Evolutionary conservation across 768 basidiomycete species (phyloP).

Genomic region (Amanita subjunquillea): DNA sequence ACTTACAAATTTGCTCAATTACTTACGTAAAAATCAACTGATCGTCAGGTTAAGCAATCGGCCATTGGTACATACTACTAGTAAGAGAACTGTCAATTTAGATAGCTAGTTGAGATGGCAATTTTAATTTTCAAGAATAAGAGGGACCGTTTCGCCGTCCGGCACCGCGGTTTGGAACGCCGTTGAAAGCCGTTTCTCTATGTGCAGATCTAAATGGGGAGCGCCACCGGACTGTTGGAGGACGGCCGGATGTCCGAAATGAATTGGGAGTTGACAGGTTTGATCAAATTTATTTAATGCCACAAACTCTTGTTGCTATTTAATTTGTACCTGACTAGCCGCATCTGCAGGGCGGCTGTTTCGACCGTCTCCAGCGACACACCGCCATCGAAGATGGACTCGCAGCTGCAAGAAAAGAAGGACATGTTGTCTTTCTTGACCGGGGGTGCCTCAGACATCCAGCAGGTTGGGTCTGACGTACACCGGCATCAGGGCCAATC

Average conservation of each 20-base stretch:
- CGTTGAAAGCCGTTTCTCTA: neutral
- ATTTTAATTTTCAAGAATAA: too few relatives aligned
- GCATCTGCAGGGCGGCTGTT: neutral
- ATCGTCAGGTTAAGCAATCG: neutral
- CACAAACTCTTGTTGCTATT: neutral
- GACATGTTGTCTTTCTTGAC: constrained; percentile 6
- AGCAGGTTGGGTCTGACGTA: neutral
- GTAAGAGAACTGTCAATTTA: too few relatives aligned
- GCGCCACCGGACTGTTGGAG: neutral
- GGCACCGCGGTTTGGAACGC: neutral
- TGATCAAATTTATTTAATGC: neutral
- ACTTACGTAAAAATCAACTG: neutral
- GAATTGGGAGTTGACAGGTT: too few relatives aligned
- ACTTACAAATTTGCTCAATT: too few relatives aligned
- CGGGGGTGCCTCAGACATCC: neutral
- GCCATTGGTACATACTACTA: neutral
- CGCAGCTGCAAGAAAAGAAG: constrained; percentile 6
- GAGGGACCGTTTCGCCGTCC: too few relatives aligned
- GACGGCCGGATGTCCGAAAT: neutral
- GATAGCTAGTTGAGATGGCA: too few relatives aligned
- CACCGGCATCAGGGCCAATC: neutral
- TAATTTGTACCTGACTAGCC: neutral
- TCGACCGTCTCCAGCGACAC: neutral
- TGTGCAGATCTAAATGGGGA: too few relatives aligned
- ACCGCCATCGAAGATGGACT: constrained; percentile 3